Percentiles rank a stretch among this genome's conserved stretches.
phyloP scores from a whole-genome alignment of 148 eudicot genomes.

The Rhododendron vialii region DNA sequence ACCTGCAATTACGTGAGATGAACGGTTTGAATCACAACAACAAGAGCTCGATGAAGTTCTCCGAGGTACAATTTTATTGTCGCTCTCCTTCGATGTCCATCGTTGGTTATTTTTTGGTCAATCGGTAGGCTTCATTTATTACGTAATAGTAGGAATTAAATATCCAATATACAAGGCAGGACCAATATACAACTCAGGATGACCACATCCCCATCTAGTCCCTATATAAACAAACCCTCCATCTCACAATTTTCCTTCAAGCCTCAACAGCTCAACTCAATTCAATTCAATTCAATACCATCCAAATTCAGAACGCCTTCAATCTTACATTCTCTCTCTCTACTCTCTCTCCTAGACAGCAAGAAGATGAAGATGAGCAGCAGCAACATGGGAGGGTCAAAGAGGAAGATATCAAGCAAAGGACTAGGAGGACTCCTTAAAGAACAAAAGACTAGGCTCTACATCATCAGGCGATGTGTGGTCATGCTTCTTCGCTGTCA shows the following conservation, averaged over 20 bases:
- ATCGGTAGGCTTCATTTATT: no score
- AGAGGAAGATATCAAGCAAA: slow-evolving; percentile 61
- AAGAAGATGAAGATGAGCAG: slow-evolving; percentile 44
- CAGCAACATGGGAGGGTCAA: slow-evolving; percentile 42
- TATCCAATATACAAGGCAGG: slow-evolving; percentile 12
- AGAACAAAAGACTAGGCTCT: slow-evolving; percentile 45
- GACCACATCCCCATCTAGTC: slow-evolving; percentile 40
- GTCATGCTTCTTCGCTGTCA: slow-evolving; percentile 97
- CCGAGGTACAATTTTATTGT: no score
- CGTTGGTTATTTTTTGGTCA: no score
- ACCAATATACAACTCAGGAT: slow-evolving; percentile 34
- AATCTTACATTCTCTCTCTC: not conserved
- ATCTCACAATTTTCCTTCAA: not conserved
- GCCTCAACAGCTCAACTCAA: slow-evolving; percentile 16
- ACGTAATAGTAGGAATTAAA: no score
- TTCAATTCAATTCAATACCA: slow-evolving; percentile 10
- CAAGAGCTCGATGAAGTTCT: no score
- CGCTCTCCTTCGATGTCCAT: slow-evolving; percentile 29
- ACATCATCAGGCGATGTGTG: slow-evolving; percentile 81
- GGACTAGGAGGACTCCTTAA: slow-evolving; percentile 62
- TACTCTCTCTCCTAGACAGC: not conserved
- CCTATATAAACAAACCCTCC: slow-evolving; percentile 17
- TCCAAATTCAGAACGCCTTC: not conserved
- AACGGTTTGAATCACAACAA: no score
- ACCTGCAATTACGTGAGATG: not conserved